These are phyloP conservation scores for Fusarium sp. DNA, from an alignment of 2,329 filamentous ascomycete species.

Conservation along the genomic window DNA sequence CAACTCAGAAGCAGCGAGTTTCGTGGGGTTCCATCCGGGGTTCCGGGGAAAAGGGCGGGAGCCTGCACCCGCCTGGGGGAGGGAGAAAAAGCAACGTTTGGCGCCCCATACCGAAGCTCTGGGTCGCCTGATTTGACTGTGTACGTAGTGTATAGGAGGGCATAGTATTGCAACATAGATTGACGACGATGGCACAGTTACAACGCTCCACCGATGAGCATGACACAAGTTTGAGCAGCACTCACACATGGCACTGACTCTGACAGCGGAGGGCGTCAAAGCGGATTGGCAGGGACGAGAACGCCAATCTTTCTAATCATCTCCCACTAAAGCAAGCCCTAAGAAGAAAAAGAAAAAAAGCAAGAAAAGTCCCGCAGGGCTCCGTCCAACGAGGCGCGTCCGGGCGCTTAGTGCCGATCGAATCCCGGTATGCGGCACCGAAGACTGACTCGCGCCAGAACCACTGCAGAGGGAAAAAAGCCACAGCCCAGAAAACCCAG, in stretches of 20 bases:
- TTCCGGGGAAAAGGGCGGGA: slow-evolving; percentile 8
- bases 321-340: not conserved
- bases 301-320: too few species aligned
- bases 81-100: slow-evolving; percentile 8
- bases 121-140: not conserved
- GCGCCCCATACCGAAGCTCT: not conserved
- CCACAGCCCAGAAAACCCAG: not conserved
- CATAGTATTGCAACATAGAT: not conserved
- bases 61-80: slow-evolving; percentile 3
- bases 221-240: not conserved
- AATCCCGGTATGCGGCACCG: not conserved
- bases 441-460: slow-evolving; percentile 12
- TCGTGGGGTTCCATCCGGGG: slow-evolving; percentile 19
- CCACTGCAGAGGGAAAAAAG: not conserved
- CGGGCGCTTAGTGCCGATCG: slow-evolving; percentile 11
- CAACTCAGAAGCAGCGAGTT: slow-evolving; percentile 1
- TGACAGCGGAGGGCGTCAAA: not conserved
- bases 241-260: not conserved
- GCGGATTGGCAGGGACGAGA: not conserved
- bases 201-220: not conserved
- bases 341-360: not conserved
- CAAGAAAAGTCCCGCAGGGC: slow-evolving; percentile 10
- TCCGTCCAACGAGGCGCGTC: not conserved
- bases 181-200: slow-evolving; percentile 1
- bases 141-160: not conserved